Conservation (phyloP, 2,329 filamentous ascomycete genomes). For the Aspergillus japonicus region DNA sequence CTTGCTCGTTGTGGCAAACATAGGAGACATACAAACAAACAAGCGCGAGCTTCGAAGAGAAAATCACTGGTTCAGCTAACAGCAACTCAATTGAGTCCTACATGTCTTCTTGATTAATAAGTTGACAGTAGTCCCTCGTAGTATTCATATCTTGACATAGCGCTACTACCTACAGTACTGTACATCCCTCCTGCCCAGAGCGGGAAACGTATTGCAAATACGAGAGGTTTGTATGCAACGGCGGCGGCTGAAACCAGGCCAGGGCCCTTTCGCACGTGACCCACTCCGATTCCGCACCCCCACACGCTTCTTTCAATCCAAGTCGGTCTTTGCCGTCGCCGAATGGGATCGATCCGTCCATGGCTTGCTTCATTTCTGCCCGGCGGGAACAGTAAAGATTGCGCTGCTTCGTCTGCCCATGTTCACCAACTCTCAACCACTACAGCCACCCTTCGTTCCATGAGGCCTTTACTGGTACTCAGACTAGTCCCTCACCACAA, state of each 20-base stretch:
- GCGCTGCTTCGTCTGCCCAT: background rate
- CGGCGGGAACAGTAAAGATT: background rate
- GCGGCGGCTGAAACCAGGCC: conserved; percentile 4
- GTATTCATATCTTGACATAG: too few relatives aligned
- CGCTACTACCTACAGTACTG: too few relatives aligned
- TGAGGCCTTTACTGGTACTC: conserved; percentile 18
- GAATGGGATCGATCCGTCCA: background rate
- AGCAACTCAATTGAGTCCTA: too few relatives aligned
- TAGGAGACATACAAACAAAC: background rate
- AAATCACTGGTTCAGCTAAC: too few relatives aligned
- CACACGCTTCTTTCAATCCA: conserved; percentile 8
- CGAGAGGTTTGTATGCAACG: background rate
- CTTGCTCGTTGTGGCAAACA: background rate
- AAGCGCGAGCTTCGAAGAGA: background rate
- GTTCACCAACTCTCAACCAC: conserved; percentile 2
- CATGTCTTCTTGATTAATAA: too few relatives aligned
- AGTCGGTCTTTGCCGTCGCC: background rate
- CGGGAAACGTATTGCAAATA: conserved; percentile 21
- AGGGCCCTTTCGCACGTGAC: conserved; percentile 20
- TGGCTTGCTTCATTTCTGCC: background rate
- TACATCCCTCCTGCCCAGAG: background rate
- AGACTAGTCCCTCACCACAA: conserved; percentile 13
- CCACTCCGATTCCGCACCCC: conserved; percentile 12
- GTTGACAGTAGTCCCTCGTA: background rate
- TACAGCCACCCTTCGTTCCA: conserved; percentile 9